Evolutionary conservation across 2,329 filamentous ascomycete species (phyloP).

Genomic region (Plectosphaerella cucumerina): DNA sequence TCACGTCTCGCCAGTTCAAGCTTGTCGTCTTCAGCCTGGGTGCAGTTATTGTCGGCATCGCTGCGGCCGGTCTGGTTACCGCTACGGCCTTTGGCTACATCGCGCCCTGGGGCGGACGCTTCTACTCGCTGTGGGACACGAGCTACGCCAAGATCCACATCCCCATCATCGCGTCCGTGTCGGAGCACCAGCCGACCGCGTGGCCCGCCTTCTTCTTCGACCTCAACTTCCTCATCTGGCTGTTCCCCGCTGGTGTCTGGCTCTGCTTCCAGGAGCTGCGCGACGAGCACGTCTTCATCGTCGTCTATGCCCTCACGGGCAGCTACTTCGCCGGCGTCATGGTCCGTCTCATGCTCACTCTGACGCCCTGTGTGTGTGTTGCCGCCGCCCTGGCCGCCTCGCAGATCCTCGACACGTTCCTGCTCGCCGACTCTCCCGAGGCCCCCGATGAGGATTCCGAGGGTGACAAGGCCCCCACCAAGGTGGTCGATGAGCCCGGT

Average conservation of each 20-base stretch:
- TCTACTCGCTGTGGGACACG: slow-evolving; percentile 99
- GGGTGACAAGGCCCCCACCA: slow-evolving; percentile 49
- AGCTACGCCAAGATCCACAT: slow-evolving; percentile 99
- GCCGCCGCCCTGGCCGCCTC: slow-evolving; percentile 87
- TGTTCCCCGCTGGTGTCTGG: slow-evolving; percentile 97
- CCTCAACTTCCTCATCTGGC: slow-evolving; percentile 96
- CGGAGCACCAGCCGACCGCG: slow-evolving; percentile 96
- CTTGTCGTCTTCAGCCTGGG: slow-evolving; percentile 77
- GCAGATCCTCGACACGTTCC: slow-evolving; percentile 81
- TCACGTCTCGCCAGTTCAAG: slow-evolving; percentile 91
- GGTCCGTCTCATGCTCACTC: slow-evolving; percentile 96
- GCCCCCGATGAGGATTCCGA: slow-evolving; percentile 32
- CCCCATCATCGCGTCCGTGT: slow-evolving; percentile 98
- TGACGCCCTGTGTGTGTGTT: slow-evolving; percentile 95
- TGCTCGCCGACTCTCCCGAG: slow-evolving; percentile 61
- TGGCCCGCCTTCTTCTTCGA: slow-evolving; percentile 99
- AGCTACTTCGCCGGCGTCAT: slow-evolving; percentile 99
- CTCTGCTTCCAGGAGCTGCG: slow-evolving; percentile 92
- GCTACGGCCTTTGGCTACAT: slow-evolving; percentile 88
- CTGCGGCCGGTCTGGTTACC: slow-evolving; percentile 72
- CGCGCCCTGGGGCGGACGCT: slow-evolving; percentile 95
- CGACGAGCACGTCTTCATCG: slow-evolving; percentile 96
- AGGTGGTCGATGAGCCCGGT: slow-evolving; percentile 45
- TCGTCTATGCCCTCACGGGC: slow-evolving; percentile 93
- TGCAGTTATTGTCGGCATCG: slow-evolving; percentile 67